These are phyloP conservation scores for Salisapilia sapeloensis DNA, from an alignment of 352 stramenopile species.

Conservation along the genomic window DNA sequence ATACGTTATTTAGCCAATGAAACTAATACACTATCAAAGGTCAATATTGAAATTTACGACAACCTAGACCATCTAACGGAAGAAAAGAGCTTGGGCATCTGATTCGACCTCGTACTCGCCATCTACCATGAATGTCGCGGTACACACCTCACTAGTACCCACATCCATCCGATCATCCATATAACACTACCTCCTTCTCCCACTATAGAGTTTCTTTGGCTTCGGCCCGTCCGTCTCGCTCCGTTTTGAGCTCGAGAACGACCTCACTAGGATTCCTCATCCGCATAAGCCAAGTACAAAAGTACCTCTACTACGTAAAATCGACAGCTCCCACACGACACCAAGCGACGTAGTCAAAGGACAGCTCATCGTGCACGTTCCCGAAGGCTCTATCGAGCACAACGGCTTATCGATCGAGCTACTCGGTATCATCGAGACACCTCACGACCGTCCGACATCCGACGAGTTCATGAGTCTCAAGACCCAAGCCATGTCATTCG, in stretches of 20 bases:
- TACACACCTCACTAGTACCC: no score
- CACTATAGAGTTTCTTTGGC: slow-evolving; percentile 26
- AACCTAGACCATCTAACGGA: no score
- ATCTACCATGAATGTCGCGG: no score
- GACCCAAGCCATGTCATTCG: slow-evolving; percentile 79
- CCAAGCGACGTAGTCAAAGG: no score
- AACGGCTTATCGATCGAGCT: slow-evolving; percentile 93
- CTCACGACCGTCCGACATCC: slow-evolving; percentile 45
- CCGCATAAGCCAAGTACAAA: slow-evolving; percentile 12
- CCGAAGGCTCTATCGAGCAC: slow-evolving; percentile 89
- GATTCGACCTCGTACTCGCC: no score
- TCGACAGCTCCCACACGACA: no score
- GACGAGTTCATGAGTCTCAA: slow-evolving; percentile 90
- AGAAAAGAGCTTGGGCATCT: no score
- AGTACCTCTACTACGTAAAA: slow-evolving; percentile 28
- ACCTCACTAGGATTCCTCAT: slow-evolving; percentile 10
- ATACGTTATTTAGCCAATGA: no score
- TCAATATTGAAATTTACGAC: no score
- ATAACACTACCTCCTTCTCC: no score
- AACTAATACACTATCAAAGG: no score
- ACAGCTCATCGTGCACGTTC: slow-evolving; percentile 45
- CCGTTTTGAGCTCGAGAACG: slow-evolving; percentile 14
- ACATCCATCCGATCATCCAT: no score
- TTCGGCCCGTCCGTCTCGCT: slow-evolving; percentile 28
- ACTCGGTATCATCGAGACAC: slow-evolving; percentile 87